Percentiles rank a stretch among this genome's conserved stretches.
Conservation (phyloP, 78 protist genomes). For the Dictyostelium capitatum region DNA sequence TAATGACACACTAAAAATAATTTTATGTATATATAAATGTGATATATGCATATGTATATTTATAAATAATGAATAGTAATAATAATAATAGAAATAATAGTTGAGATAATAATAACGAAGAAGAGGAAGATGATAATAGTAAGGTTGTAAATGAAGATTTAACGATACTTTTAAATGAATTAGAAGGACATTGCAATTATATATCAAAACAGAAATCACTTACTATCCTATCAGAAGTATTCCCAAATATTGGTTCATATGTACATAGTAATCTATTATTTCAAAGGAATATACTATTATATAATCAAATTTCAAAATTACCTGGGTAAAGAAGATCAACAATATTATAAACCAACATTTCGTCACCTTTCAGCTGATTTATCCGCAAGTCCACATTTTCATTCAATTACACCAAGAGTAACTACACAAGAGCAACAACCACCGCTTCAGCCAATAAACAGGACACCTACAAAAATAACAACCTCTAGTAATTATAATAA, state of each 20-base stretch:
- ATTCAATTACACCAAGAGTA: not conserved
- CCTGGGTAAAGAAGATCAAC: constrained; percentile 1
- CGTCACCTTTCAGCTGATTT: not conserved
- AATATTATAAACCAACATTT: not conserved
- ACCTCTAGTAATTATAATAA: no score
- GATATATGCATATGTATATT: no score
- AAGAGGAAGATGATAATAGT: not conserved
- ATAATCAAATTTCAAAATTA: not conserved
- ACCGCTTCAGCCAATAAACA: no score
- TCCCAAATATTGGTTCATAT: not conserved
- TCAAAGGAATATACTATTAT: not conserved
- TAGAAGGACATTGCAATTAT: not conserved
- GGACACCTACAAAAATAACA: no score
- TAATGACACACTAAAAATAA: no score
- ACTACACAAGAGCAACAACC: no score
- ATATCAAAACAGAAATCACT: not conserved
- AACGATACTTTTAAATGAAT: not conserved
- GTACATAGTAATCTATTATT: not conserved
- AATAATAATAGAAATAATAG: no score
- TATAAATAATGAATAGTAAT: no score
- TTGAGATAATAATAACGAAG: no score
- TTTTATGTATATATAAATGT: no score
- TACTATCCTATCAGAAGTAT: not conserved
- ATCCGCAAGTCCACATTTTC: not conserved
- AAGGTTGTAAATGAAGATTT: not conserved